Evolutionary conservation across 192 early-diverging fungal species (phyloP).

Genomic region (Allomyces macrogynus): DNA sequence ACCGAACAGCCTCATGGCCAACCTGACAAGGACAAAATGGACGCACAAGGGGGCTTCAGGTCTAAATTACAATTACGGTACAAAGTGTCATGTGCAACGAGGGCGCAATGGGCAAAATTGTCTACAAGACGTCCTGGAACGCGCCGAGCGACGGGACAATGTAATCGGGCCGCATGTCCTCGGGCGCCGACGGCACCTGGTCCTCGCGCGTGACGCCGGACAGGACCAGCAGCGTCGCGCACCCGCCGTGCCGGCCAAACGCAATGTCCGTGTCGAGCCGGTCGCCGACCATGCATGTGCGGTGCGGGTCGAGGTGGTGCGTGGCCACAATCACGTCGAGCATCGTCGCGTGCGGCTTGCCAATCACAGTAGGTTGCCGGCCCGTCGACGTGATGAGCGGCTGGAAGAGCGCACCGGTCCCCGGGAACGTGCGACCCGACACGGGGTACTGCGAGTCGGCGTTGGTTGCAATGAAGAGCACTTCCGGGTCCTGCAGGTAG

Average conservation of each 20-base stretch:
- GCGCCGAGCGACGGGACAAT: too few relatives aligned
- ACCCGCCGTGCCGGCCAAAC: slow-evolving; percentile 72
- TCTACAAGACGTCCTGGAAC: too few relatives aligned
- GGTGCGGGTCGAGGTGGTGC: slow-evolving; percentile 50
- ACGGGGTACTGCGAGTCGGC: slow-evolving; percentile 76
- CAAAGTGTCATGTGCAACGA: too few relatives aligned
- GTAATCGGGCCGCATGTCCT: too few relatives aligned
- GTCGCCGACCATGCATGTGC: slow-evolving; percentile 95
- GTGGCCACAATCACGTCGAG: slow-evolving; percentile 73
- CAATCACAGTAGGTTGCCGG: slow-evolving; percentile 59
- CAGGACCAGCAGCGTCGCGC: slow-evolving; percentile 73
- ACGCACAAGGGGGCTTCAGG: too few relatives aligned
- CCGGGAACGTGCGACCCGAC: slow-evolving; percentile 51
- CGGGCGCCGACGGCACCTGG: too few relatives aligned
- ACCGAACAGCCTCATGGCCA: too few relatives aligned
- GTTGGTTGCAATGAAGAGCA: slow-evolving; percentile 83
- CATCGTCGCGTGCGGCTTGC: slow-evolving; percentile 88
- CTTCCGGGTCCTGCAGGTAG: slow-evolving; percentile 50
- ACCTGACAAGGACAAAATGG: too few relatives aligned
- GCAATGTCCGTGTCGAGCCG: slow-evolving; percentile 87
- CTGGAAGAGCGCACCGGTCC: slow-evolving; percentile 60
- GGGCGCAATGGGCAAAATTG: too few relatives aligned
- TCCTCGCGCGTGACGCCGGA: too few relatives aligned
- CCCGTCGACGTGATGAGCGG: slow-evolving; percentile 57
- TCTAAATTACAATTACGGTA: too few relatives aligned